Evolutionary conservation across 2,329 filamentous ascomycete species (phyloP), one percentile per base, ranked within the genome.

Genomic region (Orbilia quercus): DNA sequence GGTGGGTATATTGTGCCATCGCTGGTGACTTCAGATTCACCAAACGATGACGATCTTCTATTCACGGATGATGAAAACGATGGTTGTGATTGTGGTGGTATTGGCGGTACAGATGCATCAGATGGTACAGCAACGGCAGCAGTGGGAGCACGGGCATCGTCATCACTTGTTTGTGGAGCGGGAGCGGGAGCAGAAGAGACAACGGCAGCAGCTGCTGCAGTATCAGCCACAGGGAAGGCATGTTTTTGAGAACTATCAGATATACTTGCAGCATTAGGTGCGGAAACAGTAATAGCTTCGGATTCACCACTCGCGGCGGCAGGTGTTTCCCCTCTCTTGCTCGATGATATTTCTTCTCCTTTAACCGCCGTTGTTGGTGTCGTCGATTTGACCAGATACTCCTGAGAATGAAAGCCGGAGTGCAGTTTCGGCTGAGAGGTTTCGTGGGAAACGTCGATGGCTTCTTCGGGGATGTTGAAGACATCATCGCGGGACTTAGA

Each of bases 181-280:
- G 31, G 44, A 44, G 66, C 47, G 42, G 50, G 16, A 50, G 57
- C 28, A 60, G 57, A 28, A 60, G 47, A 50, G 66, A 57, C 69
- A 73, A 53, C 60, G 59, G 69, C 50, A 59, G 60, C 66, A 72
- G 58, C 64, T 50, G 59, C 59, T 72, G 51, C 58, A 20, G 59
- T 50, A 65, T 50, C 28, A 18, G 25, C 40, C 28, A 57, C 47
- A 66, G 67, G 67, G 69, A 66, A 73, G 69, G 67, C 40, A 65
- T 72, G 54, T 51, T 72, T 72, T 65, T 72, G 59, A 72, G 59
- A 72, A 65, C 47, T 72, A 72, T 72, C 69, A 73, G 69, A 66
- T 66, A 73, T 62, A 73, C 54, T 66, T 66, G 60, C 69, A 63
- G 66, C 60, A 73, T 57, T 63, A 71, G 69, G 53, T 66, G 69